Evolutionary conservation across 192 early-diverging fungal genomes (phyloP), one percentile per base, ranked within the genome.

Genomic region (Phycomyces nitens): DNA sequence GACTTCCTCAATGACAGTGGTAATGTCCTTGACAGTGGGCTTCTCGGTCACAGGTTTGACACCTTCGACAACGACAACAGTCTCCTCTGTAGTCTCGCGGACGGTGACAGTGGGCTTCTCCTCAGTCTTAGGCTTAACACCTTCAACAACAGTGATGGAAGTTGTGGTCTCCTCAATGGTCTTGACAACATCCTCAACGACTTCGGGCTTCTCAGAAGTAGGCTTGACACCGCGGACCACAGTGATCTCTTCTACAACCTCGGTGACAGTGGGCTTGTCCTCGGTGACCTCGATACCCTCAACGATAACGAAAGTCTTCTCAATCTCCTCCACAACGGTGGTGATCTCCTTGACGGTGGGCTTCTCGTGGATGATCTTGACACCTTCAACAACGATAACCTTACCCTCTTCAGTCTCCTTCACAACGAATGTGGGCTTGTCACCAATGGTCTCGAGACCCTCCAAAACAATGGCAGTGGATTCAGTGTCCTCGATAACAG

Each of bases 161-260:
- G n/a, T n/a, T n/a, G 29, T 55, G 6, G 29, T 49, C 38, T 60
- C 59, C 23, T 60, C 41, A 9, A 60, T 34, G 24, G 59, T 60
- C 24, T 26, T 49, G n/a, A 34, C 50, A 11, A 47, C 50, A 0
- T 49, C 43, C n/a, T 55, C 26, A 55, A n/a, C n/a, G n/a, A n/a
- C n/a, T n/a, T n/a, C n/a, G n/a, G n/a, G n/a, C n/a, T n/a, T n/a
- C n/a, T n/a, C n/a, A n/a, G n/a, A 16, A 16, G 43, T n/a, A 11
- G 61, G 34, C 21, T 20, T 42, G 34, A n/a, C 38, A 18, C 20
- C 52, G 8, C 41, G 50, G 5, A 41, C 51, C n/a, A 38, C 24
- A 23, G n/a, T 24, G 21, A 23, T 23, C 39, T 26, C 40, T n/a
- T 34, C 57, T 0, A 29, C 3, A 52, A 42, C 60, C 20, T 39